A percentile compares a stretch with the other conserved stretches of the same genome.
Evolutionary conservation across 1,139 yeast species (phyloP).

Genomic region (Geotrichum cucujoidarum): DNA sequence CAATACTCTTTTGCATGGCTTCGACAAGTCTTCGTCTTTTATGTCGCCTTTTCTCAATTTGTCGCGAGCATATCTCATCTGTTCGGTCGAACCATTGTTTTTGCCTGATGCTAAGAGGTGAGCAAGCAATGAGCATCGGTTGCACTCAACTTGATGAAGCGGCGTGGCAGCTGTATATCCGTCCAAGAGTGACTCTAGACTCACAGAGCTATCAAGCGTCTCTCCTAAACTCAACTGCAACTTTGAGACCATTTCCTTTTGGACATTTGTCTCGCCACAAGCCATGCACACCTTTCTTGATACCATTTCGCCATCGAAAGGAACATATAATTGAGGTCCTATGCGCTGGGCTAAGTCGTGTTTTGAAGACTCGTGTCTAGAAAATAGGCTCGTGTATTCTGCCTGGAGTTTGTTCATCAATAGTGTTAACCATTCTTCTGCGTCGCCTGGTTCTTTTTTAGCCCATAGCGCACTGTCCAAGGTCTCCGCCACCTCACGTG

Average conservation of each 20-base stretch:
- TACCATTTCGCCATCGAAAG: constrained; percentile 83
- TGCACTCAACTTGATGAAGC: constrained; percentile 88
- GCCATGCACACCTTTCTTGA: constrained; percentile 82
- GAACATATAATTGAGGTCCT: too few relatives aligned
- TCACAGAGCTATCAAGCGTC: constrained; percentile 34
- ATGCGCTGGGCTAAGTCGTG: too few relatives aligned
- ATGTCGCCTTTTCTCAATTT: not conserved
- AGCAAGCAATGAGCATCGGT: constrained; percentile 83
- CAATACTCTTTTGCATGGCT: constrained; percentile 40
- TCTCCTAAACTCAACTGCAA: constrained; percentile 57
- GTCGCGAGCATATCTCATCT: too few relatives aligned
- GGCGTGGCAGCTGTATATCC: constrained; percentile 79
- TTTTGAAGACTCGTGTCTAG: too few relatives aligned
- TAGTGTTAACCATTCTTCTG: constrained; percentile 87
- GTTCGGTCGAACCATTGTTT: too few relatives aligned
- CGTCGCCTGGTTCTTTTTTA: constrained; percentile 90
- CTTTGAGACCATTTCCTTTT: constrained; percentile 77
- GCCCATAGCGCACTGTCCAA: constrained; percentile 53
- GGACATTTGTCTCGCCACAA: constrained; percentile 87
- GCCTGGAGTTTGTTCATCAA: constrained; percentile 67
- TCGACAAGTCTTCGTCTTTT: not conserved
- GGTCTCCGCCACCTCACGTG: not conserved
- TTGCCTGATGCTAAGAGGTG: constrained; percentile 49
- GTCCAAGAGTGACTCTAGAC: constrained; percentile 53
- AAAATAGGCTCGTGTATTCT: constrained; percentile 37